A percentile compares a stretch with the other conserved stretches of the same genome.
These are phyloP conservation scores for Calonectria hongkongensis DNA, from an alignment of 2,329 filamentous ascomycete species.

Conservation along the genomic window DNA sequence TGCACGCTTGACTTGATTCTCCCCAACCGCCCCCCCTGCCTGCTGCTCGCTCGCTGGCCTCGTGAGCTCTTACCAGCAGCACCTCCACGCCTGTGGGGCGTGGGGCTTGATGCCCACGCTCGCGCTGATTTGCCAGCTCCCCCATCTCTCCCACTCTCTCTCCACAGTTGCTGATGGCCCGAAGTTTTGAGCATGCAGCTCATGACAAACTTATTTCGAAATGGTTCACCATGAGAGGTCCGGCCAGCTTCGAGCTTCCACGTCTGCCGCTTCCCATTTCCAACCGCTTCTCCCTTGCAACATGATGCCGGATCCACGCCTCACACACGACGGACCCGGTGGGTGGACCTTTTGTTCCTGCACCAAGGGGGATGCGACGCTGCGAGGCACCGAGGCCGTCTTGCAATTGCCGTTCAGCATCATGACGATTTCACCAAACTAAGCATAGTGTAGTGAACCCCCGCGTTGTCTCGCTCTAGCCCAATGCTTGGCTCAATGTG, in stretches of 20 bases:
- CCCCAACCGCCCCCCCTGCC: conserved; percentile 22
- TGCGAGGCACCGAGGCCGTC: conserved; percentile 32
- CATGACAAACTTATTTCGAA: conserved; percentile 57
- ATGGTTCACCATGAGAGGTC: conserved; percentile 50
- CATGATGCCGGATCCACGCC: conserved; percentile 24
- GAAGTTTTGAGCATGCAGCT: conserved; percentile 46
- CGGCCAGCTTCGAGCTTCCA: conserved; percentile 39
- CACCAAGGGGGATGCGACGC: conserved; percentile 7
- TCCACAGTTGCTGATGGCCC: conserved; percentile 55
- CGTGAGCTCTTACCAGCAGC: conserved; percentile 49
- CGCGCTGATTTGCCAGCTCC: conserved; percentile 53
- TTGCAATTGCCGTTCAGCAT: conserved; percentile 40
- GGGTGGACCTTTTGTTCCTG: conserved; percentile 50
- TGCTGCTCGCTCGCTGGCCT: conserved; percentile 41
- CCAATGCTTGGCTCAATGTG: conserved; percentile 32
- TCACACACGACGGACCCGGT: conserved; percentile 7
- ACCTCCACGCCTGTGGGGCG: conserved; percentile 55
- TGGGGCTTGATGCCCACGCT: conserved; percentile 50
- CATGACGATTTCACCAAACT: conserved; percentile 50
- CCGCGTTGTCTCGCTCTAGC: conserved; percentile 50
- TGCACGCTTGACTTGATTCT: neutral
- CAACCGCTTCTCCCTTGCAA: conserved; percentile 23
- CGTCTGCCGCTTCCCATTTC: conserved; percentile 44
- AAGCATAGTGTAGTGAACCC: conserved; percentile 52
- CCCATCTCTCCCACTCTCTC: conserved; percentile 53